Base-by-base conservation (phyloP, 148 eudicot species). In the Pouteria glomerata region DNA sequence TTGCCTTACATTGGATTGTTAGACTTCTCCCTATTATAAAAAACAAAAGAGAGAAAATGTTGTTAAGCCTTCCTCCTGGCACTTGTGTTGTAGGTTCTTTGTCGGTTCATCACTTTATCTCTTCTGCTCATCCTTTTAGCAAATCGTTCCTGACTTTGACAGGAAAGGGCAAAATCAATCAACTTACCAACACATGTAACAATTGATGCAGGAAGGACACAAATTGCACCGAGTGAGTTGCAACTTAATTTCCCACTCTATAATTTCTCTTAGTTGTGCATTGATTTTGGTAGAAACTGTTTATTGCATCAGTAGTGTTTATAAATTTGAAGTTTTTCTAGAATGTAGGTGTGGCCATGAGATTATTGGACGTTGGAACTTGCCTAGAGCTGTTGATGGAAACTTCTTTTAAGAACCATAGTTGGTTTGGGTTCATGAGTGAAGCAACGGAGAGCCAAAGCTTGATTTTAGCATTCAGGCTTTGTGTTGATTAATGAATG, bases 151-250 rank as follows among this genome's bases (percentile, higher is more conserved):
- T 48, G 44, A 47, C 52, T 57, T 56, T 29, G 53, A 60, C 94
- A 95, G 99, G 96, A 80, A 74, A 87, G 85, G 77, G 99, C 99
- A 24, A 90, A 92, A 83, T 86, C 99, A 60, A 71, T 85, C 10
- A 86, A 88, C 62, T 47, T 95, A 77, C 96, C 90, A 44, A 90
- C 97, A 34, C 99, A 92, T 73, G 57, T 65, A 52, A 65, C 69
- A 45, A 65, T 95, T 70, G 99, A 95, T 82, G 99, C 99, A 50
- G 99, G 99, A 72, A 85, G 96, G 84, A 95, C 99, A 62, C 99
- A 95, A 83, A 95, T 95, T 79, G 97, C 99, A 24, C 97, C 99
- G 66, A 91, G 99, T 95, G 73, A 88, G 93, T 72, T 61, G 58
- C 77, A 27, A 61, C 61, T 30, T 47, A 24, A 16, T 70, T 57